Conservation (phyloP, 495 filamentous ascomycete genomes). For the Pseudotulostoma volvatum region DNA sequence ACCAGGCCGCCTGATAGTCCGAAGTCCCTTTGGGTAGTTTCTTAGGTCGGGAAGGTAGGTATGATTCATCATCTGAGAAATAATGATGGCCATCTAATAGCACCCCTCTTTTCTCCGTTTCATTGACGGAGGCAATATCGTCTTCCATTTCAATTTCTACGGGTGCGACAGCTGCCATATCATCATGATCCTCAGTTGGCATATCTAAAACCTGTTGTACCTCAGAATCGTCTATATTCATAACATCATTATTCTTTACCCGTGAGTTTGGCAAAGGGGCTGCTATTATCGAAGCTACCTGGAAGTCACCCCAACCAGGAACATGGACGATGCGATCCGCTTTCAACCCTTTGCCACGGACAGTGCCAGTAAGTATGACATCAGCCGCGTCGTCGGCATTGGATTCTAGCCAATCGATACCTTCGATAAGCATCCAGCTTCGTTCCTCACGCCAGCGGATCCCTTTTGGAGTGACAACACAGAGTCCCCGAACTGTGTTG, state of each 20-base stretch:
- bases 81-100: constrained; percentile 95
- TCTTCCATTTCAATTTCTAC: constrained; percentile 66
- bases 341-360: constrained; percentile 75
- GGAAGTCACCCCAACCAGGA: constrained; percentile 89
- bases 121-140: constrained; percentile 38
- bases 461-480: constrained; percentile 79
- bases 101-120: constrained; percentile 56
- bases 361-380: constrained; percentile 67
- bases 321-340: constrained; percentile 80
- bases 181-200: constrained; percentile 65
- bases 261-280: constrained; percentile 40
- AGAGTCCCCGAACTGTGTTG: constrained; percentile 77
- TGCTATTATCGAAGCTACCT: constrained; percentile 72
- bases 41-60: constrained; percentile 45
- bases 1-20: constrained; percentile 88
- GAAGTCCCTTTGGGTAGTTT: constrained; percentile 82
- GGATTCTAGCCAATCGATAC: constrained; percentile 49
- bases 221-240: constrained; percentile 45
- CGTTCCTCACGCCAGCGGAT: constrained; percentile 84
- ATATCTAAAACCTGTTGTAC: constrained; percentile 41
- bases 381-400: constrained; percentile 30
- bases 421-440: constrained; percentile 85
- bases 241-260: constrained; percentile 45
- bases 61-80: constrained; percentile 80
- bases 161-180: constrained; percentile 67